Conservation (phyloP, 2,329 filamentous ascomycete species). For the Coniella vitis region DNA sequence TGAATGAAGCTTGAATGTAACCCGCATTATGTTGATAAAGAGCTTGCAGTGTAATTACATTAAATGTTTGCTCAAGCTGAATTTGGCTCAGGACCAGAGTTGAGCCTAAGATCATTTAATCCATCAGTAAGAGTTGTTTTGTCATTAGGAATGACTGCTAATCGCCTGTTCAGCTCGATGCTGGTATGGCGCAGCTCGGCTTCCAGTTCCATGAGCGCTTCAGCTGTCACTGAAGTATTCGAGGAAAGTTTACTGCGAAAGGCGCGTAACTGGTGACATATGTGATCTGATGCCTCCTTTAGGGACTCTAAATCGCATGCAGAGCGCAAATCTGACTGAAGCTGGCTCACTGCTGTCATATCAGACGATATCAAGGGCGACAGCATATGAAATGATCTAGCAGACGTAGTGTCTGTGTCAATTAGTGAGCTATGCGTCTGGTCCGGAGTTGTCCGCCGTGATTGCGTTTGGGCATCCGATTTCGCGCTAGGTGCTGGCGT, state of each 20-base stretch:
- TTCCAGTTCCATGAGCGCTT: slow-evolving; percentile 55
- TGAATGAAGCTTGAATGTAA: no score
- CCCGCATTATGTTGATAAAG: no score
- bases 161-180: slow-evolving; percentile 50
- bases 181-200: slow-evolving; percentile 58
- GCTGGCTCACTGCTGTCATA: slow-evolving; percentile 34
- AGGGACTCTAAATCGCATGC: slow-evolving; percentile 46
- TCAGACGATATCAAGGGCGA: slow-evolving; percentile 46
- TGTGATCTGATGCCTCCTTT: slow-evolving; percentile 58
- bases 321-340: slow-evolving; percentile 36
- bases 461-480: no score
- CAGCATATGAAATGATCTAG: slow-evolving; percentile 40
- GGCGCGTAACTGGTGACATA: slow-evolving; percentile 53
- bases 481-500: no score
- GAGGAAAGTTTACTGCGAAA: slow-evolving; percentile 58
- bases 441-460: slow-evolving; percentile 39
- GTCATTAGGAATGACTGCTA: slow-evolving; percentile 28
- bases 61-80: no score
- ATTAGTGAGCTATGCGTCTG: slow-evolving; percentile 37
- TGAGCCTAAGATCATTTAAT: slow-evolving; percentile 52
- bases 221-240: slow-evolving; percentile 47
- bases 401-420: slow-evolving; percentile 36
- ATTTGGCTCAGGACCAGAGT: slow-evolving; percentile 55
- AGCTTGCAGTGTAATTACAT: no score
- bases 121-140: slow-evolving; percentile 27